A percentile compares a stretch with the other conserved stretches of the same genome.
These are phyloP conservation scores for Gracilaria caudata DNA, from an alignment of 23 red algal species.

Conservation along the genomic window DNA sequence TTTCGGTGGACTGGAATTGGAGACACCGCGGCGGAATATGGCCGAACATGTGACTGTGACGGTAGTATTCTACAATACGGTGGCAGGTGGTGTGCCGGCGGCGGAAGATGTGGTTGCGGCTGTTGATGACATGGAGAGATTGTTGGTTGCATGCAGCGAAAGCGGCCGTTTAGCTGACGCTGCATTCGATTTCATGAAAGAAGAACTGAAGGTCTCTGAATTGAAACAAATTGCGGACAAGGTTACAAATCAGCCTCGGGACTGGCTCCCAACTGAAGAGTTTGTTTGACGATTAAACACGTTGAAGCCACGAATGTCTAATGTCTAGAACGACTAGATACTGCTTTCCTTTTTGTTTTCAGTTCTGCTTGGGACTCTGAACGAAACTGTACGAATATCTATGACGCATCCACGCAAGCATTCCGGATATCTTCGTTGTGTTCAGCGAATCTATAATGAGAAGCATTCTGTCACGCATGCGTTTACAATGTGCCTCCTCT, in stretches of 20 bases:
- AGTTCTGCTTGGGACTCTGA: too few relatives aligned
- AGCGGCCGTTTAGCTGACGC: conserved; percentile 15
- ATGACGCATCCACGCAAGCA: too few relatives aligned
- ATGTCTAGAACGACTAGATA: too few relatives aligned
- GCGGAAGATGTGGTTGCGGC: conserved; percentile 19
- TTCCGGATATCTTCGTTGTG: too few relatives aligned
- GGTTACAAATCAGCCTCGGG: background rate
- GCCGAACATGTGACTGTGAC: conserved; percentile 36
- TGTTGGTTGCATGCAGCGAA: conserved; percentile 1
- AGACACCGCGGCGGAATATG: background rate
- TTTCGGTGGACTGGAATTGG: background rate
- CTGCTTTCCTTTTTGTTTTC: too few relatives aligned
- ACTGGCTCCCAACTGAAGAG: too few relatives aligned
- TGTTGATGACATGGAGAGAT: conserved; percentile 18
- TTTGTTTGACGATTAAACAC: too few relatives aligned
- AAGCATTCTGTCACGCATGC: too few relatives aligned
- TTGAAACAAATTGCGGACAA: conserved; percentile 4
- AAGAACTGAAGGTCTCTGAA: conserved; percentile 4
- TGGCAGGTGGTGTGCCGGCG: background rate
- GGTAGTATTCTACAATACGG: conserved; percentile 22
- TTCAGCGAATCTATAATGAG: too few relatives aligned
- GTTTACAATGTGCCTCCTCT: too few relatives aligned
- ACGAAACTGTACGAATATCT: too few relatives aligned
- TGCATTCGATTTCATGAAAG: conserved; percentile 20
- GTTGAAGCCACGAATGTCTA: too few relatives aligned